Evolutionary conservation across 345 rosid species (phyloP).

Genomic region (Eucalyptus caleyi): DNA sequence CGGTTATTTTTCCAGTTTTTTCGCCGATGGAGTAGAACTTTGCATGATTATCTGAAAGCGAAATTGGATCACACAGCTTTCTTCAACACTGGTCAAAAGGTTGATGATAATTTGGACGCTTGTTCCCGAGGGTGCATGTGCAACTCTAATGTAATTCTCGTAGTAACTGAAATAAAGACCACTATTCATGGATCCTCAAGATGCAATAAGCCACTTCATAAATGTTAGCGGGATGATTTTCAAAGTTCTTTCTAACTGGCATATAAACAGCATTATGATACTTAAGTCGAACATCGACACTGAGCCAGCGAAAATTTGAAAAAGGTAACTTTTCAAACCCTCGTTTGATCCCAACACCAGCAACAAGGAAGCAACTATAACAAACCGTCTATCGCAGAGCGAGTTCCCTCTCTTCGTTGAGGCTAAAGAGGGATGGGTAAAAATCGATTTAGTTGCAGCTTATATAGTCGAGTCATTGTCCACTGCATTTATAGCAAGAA

Average conservation of each 20-base stretch:
- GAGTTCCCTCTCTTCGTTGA: too few species aligned
- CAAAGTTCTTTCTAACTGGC: too few species aligned
- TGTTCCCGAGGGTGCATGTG: neutral
- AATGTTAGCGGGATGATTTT: neutral
- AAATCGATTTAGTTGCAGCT: too few species aligned
- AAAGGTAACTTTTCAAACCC: neutral
- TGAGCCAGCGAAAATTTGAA: neutral
- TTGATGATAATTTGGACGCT: neutral
- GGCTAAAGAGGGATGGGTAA: too few species aligned
- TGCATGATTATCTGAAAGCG: neutral
- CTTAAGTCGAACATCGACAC: too few species aligned
- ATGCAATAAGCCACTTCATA: neutral
- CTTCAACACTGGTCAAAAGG: neutral
- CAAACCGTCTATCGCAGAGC: too few species aligned
- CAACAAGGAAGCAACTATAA: neutral
- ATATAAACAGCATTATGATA: too few species aligned
- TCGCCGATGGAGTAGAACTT: neutral
- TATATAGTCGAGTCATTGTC: too few species aligned
- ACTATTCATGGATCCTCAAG: neutral
- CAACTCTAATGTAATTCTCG: neutral
- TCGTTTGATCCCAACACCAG: neutral
- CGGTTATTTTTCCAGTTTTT: neutral
- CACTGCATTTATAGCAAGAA: too few species aligned
- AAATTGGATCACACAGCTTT: neutral
- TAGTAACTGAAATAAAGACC: neutral